Evolutionary conservation across 805 yeast species (phyloP), one percentile per base, ranked within the genome.

Genomic region (Myxozyma monticola): DNA sequence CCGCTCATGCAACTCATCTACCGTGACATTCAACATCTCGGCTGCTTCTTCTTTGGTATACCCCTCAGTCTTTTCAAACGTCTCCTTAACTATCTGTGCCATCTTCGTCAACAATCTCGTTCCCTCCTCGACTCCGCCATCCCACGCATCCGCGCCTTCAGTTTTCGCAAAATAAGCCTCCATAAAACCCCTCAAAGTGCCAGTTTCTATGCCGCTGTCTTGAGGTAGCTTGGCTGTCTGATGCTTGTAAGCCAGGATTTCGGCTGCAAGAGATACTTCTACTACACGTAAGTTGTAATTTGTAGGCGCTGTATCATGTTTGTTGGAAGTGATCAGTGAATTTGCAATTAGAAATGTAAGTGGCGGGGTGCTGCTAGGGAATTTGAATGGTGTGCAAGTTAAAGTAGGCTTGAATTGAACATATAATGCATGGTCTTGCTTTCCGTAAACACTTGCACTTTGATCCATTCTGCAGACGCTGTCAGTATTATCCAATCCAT

Each of bases 231-330:
- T 78, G 2, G 81, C 80, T 43, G 80, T 64, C 10, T 72, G 75
- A 42, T 73, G 72, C 55, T 71, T 70, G 33, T 70, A 63, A 8
- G 84, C 86, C 49, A 84, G 65, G 9, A 79, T 66, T 40, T 77
- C 79, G 0, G 88, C 81, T 3, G 86, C 85, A 14, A 82, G 68
- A 1, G 84, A 80, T 34, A 80, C 84, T 62, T 84, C 89, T 12
- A 83, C 88, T 1, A 83, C 89, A 38, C 90, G 74, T 60, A 84
- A 71, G 62, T 84, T 84, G 66, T 84, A 84, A 65, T 81, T 80
- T 4, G 73, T 68, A 0, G 89, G 88, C 1, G 83, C 89, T 1
- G 89, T 81, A 63, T 80, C 85, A 51, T 76, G 78, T 62, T 84
- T 84, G 67, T 81, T 81, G n/a, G 88, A 77, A 20, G 74, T 75